Base-by-base conservation (phyloP, 306 rosid genomes). In the Cicer cuneatum region DNA sequence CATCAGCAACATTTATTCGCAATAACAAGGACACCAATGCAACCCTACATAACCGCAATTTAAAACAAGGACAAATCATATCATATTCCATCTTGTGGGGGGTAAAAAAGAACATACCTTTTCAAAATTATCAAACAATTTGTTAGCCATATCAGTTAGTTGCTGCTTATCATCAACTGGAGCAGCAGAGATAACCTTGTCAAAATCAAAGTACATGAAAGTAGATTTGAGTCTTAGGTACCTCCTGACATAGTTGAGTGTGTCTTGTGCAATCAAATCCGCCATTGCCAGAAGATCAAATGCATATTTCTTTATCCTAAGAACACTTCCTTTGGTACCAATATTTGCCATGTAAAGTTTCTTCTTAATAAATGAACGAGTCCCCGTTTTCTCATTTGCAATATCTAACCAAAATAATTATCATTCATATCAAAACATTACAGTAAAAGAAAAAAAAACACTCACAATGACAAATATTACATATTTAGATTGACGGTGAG, bases 241-340 rank as follows among this genome's bases (percentile, higher is more conserved):
- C 84, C 74, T 89, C 75, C 89, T 85, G 29, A 92, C 99, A 79
- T 90, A 95, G 76, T 87, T 89, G 47, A 95, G 76, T 51, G 89
- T 89, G 73, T 87, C 97, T 86, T 80, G 85, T 41, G 83, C 85
- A 11, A 92, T 45, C 84, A 95, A 86, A 86, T 89, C 96, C 1
- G 90, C 90, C 97, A 94, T 87, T 12, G 97, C 91, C 51, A 92
- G 76, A 60, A 92, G 97, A 89, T 92, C 99, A 81, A 90, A 92
- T 0, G 97, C 85, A 69, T 66, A 83, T 40, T 80, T 90, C 84
- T 85, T 94, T 8, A 92, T 84, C 85, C 99, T 90, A 16, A 66
- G 84, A 72, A 78, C 87, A 15, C 96, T 91, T 68, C 91, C 96
- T 80, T 83, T 83, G 10, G 73, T 79, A 41, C 95, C 95, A 69